These are phyloP conservation scores for Coelastrella sp. DNA, from an alignment of 139 green algal genomes.

Conservation along the genomic window DNA sequence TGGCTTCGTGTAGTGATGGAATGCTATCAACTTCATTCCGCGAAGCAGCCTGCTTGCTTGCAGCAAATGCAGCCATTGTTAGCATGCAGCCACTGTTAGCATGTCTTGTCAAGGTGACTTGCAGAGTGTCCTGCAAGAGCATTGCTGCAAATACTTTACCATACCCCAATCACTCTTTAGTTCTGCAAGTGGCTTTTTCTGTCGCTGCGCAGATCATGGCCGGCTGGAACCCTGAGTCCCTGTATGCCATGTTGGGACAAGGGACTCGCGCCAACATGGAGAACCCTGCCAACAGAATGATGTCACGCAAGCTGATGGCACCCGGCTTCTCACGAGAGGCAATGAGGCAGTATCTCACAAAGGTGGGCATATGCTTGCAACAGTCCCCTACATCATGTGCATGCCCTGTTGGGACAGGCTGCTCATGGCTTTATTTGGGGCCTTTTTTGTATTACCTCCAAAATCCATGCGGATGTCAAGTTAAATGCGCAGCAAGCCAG, in stretches of 20 bases:
- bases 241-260: background rate
- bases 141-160: background rate
- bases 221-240: background rate
- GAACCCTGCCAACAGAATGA: background rate
- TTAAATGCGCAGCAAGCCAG: no score
- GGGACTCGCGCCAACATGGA: background rate
- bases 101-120: no score
- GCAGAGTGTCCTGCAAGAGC: no score
- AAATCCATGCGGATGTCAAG: no score
- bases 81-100: no score
- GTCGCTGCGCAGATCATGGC: background rate
- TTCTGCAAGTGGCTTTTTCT: background rate
- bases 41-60: no score
- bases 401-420: background rate
- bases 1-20: no score
- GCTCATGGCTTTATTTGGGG: background rate
- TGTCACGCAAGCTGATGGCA: background rate
- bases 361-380: background rate
- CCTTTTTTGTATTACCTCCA: background rate
- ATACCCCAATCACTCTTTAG: background rate
- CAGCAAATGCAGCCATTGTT: no score
- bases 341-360: background rate
- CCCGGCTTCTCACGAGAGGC: slow-evolving; percentile 16
- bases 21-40: no score
- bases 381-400: background rate